Conservation (phyloP, 441 rosid species). For the Populus hybrid region DNA sequence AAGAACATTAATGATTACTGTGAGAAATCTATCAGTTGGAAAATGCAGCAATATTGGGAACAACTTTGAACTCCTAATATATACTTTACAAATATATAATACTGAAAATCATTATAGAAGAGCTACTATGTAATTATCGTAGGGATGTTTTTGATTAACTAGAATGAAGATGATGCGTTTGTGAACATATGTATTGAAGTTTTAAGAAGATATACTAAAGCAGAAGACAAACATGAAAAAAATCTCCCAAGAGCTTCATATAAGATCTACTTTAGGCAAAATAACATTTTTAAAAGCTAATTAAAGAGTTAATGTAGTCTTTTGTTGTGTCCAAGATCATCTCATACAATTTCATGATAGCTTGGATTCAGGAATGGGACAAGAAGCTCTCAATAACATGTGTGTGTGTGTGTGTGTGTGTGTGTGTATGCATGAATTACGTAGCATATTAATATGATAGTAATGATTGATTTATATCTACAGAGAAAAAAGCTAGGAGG, state of each 20-base stretch:
- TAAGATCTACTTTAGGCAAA: not conserved
- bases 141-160: too few relatives aligned
- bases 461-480: not conserved
- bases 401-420: too few relatives aligned
- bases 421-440: too few relatives aligned
- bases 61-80: too few relatives aligned
- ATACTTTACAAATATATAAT: too few relatives aligned
- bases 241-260: not conserved
- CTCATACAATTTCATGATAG: not conserved
- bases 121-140: too few relatives aligned
- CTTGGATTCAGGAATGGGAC: not conserved
- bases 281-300: not conserved
- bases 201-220: not conserved
- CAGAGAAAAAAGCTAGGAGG: not conserved
- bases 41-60: not conserved
- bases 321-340: not conserved
- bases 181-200: too few relatives aligned
- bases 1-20: too few relatives aligned
- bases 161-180: too few relatives aligned
- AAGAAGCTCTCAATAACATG: too few relatives aligned
- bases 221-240: not conserved
- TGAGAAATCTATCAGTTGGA: not conserved
- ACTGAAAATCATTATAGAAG: too few relatives aligned
- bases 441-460: not conserved
- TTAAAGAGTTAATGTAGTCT: not conserved